Conservation (phyloP, 2,329 filamentous ascomycete genomes). For the Dichotomopilus funicola region DNA sequence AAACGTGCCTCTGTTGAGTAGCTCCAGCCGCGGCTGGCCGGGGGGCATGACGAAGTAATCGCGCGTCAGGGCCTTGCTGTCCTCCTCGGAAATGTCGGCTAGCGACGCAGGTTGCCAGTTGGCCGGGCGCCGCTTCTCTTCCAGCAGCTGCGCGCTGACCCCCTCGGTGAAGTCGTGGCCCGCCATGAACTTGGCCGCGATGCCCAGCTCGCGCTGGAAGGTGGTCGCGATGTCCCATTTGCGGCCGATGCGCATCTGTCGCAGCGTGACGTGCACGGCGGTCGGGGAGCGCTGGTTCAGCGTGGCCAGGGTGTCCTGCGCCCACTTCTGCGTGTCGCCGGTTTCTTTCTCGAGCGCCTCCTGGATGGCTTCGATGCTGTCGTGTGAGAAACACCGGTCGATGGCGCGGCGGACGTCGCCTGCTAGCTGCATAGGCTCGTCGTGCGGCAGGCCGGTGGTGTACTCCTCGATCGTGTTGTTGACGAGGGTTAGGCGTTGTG, state of each 20-base stretch:
- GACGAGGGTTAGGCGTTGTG: constrained; percentile 63
- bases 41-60: constrained; percentile 61
- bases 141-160: constrained; percentile 72
- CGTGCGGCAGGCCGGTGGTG: constrained; percentile 73
- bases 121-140: constrained; percentile 50
- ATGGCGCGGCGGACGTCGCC: constrained; percentile 72
- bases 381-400: constrained; percentile 71
- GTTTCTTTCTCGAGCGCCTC: constrained; percentile 53
- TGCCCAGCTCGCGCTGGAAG: constrained; percentile 78
- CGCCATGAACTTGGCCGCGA: constrained; percentile 82
- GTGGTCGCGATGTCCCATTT: constrained; percentile 77
- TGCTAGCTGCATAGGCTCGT: constrained; percentile 59
- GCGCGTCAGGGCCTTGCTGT: constrained; percentile 40
- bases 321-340: constrained; percentile 63
- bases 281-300: constrained; percentile 77
- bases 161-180: constrained; percentile 89
- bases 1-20: constrained; percentile 61
- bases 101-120: constrained; percentile 72
- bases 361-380: constrained; percentile 64
- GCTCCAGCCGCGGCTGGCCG: constrained; percentile 42
- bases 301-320: constrained; percentile 66
- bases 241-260: constrained; percentile 70
- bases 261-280: constrained; percentile 74
- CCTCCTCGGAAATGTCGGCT: constrained; percentile 52
- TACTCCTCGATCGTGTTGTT: constrained; percentile 90